Evolutionary conservation across 1,284 basidiomycete species (phyloP), one percentile per base, ranked within the genome.

Genomic region (Pyrrhoderma noxium): DNA sequence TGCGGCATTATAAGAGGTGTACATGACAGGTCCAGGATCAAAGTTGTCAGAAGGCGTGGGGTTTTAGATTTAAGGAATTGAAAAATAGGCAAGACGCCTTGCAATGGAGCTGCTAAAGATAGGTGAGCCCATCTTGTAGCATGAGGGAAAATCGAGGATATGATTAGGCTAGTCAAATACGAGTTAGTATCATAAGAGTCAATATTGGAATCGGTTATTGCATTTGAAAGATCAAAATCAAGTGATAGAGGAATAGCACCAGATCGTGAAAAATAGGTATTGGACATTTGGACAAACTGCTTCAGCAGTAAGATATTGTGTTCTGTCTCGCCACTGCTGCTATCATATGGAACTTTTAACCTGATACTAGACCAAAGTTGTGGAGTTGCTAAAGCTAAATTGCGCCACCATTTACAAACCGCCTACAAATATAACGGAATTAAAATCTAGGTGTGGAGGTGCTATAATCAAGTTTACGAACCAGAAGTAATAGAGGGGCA

Each of bases 21-120:
- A 18, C 47, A 23, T 8, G 47, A 49, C n/a, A 49, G 41, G 18
- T 49, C 47, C 16, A 49, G 38, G n/a, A 23, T 41, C 13, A 49
- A 39, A 11, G 47, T 22, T 3, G 19, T 25, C 39, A 49, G n/a
- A 3, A 31, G 3, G 13, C 23, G 16, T 9, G 23, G 21, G 3
- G 1, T 41, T 16, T 38, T 38, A 22, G 16, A n/a, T 11, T 23
- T 22, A 11, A 49, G 14, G 25, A 41, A 37, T 8, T 19, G 14
- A n/a, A 49, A 16, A 14, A 49, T 23, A 13, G 47, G 47, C 8
- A 42, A 13, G n/a, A 49, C 16, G 19, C 16, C 14, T 11, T 25
- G 22, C 22, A 49, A 42, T n/a, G 47, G 38, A 3, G 47, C 36
- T 16, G 22, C 8, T 21, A 49, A 23, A 8, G 22, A 31, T 9